Evolutionary conservation across 1,284 basidiomycete genomes (phyloP).

Genomic region (Sanghuangporus weigelae): DNA sequence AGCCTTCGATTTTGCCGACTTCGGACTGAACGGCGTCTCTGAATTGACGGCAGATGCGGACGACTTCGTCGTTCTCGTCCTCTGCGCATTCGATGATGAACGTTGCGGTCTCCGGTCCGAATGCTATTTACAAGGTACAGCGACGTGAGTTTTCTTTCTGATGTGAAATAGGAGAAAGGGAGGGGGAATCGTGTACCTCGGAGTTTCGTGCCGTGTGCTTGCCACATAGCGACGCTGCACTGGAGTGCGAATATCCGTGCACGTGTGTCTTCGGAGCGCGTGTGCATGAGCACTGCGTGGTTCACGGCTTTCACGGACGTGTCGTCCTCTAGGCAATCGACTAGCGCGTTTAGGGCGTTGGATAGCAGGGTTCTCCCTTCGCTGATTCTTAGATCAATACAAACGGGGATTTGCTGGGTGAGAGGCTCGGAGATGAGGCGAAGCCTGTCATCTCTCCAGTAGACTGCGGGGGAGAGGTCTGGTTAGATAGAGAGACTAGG

Average conservation of each 20-base stretch:
- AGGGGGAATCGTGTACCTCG: constrained; percentile 43
- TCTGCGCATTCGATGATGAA: constrained; percentile 80
- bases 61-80: constrained; percentile 76
- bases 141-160: background rate
- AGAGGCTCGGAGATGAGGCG: constrained; percentile 55
- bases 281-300: constrained; percentile 80
- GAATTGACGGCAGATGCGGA: constrained; percentile 57
- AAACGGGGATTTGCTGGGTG: constrained; percentile 61
- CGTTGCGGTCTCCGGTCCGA: constrained; percentile 73
- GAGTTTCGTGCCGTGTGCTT: constrained; percentile 65
- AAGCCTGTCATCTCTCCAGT: constrained; percentile 84
- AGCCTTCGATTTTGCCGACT: constrained; percentile 53
- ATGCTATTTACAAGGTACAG: constrained; percentile 37
- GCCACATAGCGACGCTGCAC: constrained; percentile 76
- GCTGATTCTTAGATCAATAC: constrained; percentile 30
- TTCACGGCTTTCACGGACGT: constrained; percentile 77
- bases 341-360: constrained; percentile 49
- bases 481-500: background rate
- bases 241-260: constrained; percentile 67
- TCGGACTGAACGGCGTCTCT: constrained; percentile 65
- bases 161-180: background rate
- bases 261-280: constrained; percentile 71
- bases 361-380: constrained; percentile 38
- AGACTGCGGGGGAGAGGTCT: constrained; percentile 42
- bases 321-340: constrained; percentile 53